Evolutionary conservation across 1,139 yeast genomes (phyloP).

Genomic region (Taiozyma sp.): DNA sequence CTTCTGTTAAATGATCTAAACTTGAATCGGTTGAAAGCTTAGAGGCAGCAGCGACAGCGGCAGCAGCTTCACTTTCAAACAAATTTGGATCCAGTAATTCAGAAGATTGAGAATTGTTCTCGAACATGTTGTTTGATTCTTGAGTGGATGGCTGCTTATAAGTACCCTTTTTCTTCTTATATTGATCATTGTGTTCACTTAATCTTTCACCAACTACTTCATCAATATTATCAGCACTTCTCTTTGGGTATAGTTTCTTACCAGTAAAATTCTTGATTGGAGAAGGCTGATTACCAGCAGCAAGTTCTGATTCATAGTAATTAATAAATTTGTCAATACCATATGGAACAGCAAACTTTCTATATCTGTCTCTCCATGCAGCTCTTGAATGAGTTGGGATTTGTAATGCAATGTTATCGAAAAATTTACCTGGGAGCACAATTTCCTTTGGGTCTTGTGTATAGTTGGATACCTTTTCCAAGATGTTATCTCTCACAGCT

Average conservation of each 20-base stretch:
- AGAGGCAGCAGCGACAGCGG: conserved; percentile 20
- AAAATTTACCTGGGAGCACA: conserved; percentile 22
- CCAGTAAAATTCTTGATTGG: conserved; percentile 51
- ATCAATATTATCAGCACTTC: conserved; percentile 6
- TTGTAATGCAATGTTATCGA: conserved; percentile 14
- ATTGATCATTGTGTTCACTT: conserved; percentile 19
- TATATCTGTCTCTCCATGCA: conserved; percentile 77
- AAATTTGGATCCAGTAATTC: conserved; percentile 7
- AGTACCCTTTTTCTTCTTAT: conserved; percentile 12
- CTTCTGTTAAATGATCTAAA: conserved; percentile 20
- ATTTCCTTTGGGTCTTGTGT: conserved; percentile 25
- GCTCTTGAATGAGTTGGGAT: conserved; percentile 51
- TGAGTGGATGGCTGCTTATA: not conserved
- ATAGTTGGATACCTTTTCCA: conserved; percentile 1
- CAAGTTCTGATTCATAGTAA: conserved; percentile 45
- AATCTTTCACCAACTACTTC: conserved; percentile 20
- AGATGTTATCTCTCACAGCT: conserved; percentile 32
- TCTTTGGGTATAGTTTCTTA: conserved; percentile 21
- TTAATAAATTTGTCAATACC: conserved; percentile 55
- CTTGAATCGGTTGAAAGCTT: conserved; percentile 3
- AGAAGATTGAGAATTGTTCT: conserved; percentile 8
- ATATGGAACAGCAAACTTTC: conserved; percentile 59
- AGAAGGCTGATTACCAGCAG: conserved; percentile 37
- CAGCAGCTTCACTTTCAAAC: conserved; percentile 13
- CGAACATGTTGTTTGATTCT: conserved; percentile 12